phyloP scores from a whole-genome alignment of 805 yeast species.

The Ogataea zsoltii region DNA sequence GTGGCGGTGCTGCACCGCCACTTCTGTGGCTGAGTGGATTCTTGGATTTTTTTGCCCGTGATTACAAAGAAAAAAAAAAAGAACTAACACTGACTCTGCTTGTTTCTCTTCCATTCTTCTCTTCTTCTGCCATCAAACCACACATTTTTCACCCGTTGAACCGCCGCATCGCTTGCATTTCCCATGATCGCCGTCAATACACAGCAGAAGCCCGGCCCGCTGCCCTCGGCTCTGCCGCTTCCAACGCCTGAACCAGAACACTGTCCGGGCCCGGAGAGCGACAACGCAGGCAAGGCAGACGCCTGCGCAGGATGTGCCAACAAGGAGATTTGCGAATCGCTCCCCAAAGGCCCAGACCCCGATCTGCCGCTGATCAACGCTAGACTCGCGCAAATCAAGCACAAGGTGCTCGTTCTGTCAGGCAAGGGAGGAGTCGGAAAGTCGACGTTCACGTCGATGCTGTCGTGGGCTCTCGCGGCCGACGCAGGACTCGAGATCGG shows the following conservation, averaged over 20 bases:
- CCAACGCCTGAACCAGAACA: slow-evolving; percentile 90
- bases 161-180: no score
- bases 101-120: no score
- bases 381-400: slow-evolving; percentile 63
- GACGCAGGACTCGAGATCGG: slow-evolving; percentile 84
- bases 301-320: slow-evolving; percentile 96
- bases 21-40: no score
- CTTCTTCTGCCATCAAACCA: no score
- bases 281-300: slow-evolving; percentile 88
- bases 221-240: slow-evolving; percentile 20
- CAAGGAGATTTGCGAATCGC: slow-evolving; percentile 81
- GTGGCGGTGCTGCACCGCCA: no score
- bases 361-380: slow-evolving; percentile 77
- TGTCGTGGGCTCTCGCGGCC: slow-evolving; percentile 94
- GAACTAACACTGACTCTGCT: no score
- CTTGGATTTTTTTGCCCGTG: no score
- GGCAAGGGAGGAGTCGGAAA: slow-evolving; percentile 98
- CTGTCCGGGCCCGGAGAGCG: slow-evolving; percentile 98
- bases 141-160: no score
- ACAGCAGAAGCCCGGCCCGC: slow-evolving; percentile 7
- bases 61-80: no score
- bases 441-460: slow-evolving; percentile 91
- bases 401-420: slow-evolving; percentile 75
- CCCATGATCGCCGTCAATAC: slow-evolving; percentile 17
- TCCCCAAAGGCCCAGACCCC: slow-evolving; percentile 94